Base-by-base conservation (phyloP, 768 basidiomycete genomes). In the Tylopilus vinaceipallidus region DNA sequence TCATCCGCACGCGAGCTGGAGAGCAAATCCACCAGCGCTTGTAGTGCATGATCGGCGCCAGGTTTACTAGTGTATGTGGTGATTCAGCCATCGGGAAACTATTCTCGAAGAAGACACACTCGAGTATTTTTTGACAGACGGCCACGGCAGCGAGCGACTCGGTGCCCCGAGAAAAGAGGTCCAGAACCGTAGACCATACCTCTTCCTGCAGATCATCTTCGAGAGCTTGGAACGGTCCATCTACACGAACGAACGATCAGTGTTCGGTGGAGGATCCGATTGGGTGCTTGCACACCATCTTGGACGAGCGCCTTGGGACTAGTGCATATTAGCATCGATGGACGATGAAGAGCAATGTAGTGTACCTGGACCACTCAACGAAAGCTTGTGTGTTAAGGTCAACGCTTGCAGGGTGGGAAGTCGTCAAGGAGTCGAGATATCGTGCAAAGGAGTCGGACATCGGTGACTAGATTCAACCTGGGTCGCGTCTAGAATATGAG, bases 1-100 rank as follows among this genome's bases (percentile, higher is more conserved):
- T 93, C 89, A 55, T 86, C 76, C 6, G 73, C 69, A 33, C 72
- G 73, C 20, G 70, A 55, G 6, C 81, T 81, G 2, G 76, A 74
- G 14, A 90, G 68, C 30, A 79, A 65, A 9, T 59, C 47, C 6
- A 61, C 59, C 20, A 77, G 47, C 16, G n/a, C 27, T 30, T 50
- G 58, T 4, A 64, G 23, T 27, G 26, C 23, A 39, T 49, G 47
- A 29, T 42, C 46, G 39, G 49, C 6, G 11, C 30, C 43, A 23
- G 49, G 51, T 44, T 53, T 54, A 20, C 63, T 65, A 24, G 23
- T 52, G 49, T 19, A 41, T 34, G 24, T 36, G n/a, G 41, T 42
- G 33, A 43, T 47, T 61, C 20, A 55, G 42, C 41, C 17, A 8
- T 9, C 26, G 20, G 5, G 30, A 11, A 46, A 27, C 23, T 10